Conservation (phyloP, 2,329 filamentous ascomycete species). For the Kalaharituber pfeilii region DNA sequence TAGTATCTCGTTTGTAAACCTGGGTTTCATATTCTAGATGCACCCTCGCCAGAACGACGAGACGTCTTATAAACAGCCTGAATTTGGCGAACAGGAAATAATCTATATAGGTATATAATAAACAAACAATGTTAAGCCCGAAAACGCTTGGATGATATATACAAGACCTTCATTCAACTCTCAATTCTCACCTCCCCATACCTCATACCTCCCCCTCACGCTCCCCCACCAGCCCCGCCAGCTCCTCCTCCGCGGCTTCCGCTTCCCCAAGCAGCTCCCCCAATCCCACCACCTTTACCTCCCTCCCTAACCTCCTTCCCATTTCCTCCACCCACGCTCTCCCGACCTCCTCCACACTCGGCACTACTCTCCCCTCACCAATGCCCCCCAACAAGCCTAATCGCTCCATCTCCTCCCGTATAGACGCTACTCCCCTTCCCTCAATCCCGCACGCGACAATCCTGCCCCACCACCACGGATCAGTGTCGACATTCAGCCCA, state of each 20-base stretch:
- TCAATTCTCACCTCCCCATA: no score
- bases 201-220: no score
- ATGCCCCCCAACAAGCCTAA: conserved; percentile 55
- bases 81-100: no score
- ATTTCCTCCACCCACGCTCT: neutral
- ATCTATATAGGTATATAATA: no score
- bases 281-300: neutral
- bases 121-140: no score
- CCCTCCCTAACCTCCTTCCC: neutral
- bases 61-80: no score
- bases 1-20: no score
- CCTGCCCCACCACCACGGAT: conserved; percentile 46
- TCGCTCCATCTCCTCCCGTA: conserved; percentile 36
- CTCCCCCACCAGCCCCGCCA: neutral
- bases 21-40: no score
- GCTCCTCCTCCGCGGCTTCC: neutral
- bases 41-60: no score
- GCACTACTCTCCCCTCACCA: conserved; percentile 38
- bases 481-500: conserved; percentile 57
- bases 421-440: conserved; percentile 61
- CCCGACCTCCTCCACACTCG: conserved; percentile 1
- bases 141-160: no score
- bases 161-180: no score
- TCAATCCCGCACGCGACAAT: conserved; percentile 84
- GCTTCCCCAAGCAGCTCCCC: neutral